A percentile compares a stretch with the other conserved stretches of the same genome.
Conservation (phyloP, 1,284 basidiomycete genomes). For the Tilletia caries region DNA sequence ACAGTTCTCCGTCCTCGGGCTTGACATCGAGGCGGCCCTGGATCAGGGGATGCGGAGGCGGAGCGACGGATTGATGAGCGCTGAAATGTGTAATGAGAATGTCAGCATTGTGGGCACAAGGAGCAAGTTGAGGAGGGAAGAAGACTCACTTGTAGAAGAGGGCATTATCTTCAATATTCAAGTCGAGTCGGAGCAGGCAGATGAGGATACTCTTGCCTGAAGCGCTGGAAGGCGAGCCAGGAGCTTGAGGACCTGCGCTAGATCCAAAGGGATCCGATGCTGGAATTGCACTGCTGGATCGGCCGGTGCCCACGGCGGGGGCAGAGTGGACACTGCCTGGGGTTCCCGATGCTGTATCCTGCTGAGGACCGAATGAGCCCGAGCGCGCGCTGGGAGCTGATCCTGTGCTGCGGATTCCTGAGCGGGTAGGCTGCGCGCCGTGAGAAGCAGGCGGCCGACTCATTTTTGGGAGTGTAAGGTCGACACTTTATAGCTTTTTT, state of each 20-base stretch:
- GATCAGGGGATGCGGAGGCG: background rate
- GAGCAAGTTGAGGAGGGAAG: background rate
- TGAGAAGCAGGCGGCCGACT: no score
- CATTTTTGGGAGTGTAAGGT: no score
- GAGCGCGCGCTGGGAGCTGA: background rate
- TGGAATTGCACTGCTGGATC: background rate
- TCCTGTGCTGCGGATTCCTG: background rate
- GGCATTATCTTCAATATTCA: slow-evolving; percentile 58
- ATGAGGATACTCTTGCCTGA: slow-evolving; percentile 29
- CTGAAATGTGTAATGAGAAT: background rate
- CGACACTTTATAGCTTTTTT: no score
- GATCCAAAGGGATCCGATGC: background rate
- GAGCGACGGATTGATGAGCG: slow-evolving; percentile 12
- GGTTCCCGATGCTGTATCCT: background rate
- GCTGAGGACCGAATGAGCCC: slow-evolving; percentile 4
- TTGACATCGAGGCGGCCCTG: background rate
- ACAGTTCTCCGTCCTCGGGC: slow-evolving; percentile 35
- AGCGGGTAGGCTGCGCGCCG: background rate
- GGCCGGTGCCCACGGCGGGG: no score
- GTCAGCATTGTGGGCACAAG: background rate
- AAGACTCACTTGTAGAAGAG: slow-evolving; percentile 54
- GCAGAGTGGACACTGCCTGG: no score
- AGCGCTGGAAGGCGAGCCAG: background rate
- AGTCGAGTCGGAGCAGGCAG: slow-evolving; percentile 41
- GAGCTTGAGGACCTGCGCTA: background rate